These are phyloP conservation scores for Aspergillus aculeatinus DNA, from an alignment of 2,329 filamentous ascomycete genomes.

Conservation along the genomic window DNA sequence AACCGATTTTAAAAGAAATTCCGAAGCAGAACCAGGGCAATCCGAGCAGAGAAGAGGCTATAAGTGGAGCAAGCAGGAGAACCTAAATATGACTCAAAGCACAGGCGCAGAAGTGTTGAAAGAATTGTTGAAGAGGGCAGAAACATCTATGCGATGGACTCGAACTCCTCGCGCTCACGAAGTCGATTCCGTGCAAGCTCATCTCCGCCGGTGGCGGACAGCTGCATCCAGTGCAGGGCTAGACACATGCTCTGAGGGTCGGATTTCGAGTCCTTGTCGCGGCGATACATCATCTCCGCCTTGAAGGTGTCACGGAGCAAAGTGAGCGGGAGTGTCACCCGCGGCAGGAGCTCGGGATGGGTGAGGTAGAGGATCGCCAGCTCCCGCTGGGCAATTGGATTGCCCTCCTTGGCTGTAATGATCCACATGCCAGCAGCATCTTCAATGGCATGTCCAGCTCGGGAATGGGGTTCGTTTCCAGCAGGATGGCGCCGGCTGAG, in stretches of 20 bases:
- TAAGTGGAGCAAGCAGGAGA: not conserved
- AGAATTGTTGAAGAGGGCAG: conserved; percentile 1
- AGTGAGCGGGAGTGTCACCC: conserved; percentile 78
- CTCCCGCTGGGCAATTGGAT: conserved; percentile 85
- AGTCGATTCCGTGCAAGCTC: conserved; percentile 79
- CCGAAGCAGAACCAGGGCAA: conserved; percentile 15
- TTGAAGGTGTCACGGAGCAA: conserved; percentile 88
- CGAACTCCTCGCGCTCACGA: conserved; percentile 66
- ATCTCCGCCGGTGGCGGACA: conserved; percentile 82
- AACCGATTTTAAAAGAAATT: conserved; percentile 7
- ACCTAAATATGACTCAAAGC: conserved; percentile 3
- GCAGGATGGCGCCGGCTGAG: conserved; percentile 39
- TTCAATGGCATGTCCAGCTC: conserved; percentile 46
- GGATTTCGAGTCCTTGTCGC: conserved; percentile 64
- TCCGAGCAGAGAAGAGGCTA: conserved; percentile 1
- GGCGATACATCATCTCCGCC: conserved; percentile 72
- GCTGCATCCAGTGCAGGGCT: conserved; percentile 96
- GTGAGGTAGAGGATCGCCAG: conserved; percentile 91
- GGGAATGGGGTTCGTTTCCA: conserved; percentile 30
- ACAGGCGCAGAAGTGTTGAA: conserved; percentile 9
- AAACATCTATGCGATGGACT: conserved; percentile 52
- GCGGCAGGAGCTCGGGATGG: conserved; percentile 77
- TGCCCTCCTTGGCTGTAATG: conserved; percentile 90
- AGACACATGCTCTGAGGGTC: conserved; percentile 90
- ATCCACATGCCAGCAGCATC: conserved; percentile 88